Evolutionary conservation across 225 moss, liverwort and hornwort species (phyloP).

Genomic region (Pseudisothecium myosuroides): DNA sequence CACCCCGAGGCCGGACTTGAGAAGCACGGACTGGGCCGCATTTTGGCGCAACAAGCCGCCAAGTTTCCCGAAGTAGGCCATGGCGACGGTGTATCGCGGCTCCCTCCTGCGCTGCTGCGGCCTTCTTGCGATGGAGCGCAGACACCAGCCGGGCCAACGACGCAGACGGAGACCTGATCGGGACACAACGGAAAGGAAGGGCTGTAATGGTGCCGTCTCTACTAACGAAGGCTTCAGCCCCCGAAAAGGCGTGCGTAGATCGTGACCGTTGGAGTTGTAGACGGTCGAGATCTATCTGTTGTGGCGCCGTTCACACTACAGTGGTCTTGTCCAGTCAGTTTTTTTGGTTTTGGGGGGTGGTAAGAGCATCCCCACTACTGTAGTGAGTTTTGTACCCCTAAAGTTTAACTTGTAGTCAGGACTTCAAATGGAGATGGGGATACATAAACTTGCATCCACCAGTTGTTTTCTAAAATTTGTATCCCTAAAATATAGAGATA

Average conservation of each 20-base stretch:
- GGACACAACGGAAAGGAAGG: neutral
- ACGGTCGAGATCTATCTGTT: neutral
- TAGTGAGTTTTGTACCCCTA: too few species aligned
- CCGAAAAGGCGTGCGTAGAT: neutral
- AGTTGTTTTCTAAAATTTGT: too few species aligned
- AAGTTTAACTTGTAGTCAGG: too few species aligned
- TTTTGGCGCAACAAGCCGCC: conserved; percentile 36
- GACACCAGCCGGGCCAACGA: neutral
- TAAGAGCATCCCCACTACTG: too few species aligned
- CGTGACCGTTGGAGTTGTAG: neutral
- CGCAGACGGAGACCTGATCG: neutral
- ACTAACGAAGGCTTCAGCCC: neutral
- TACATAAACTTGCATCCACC: too few species aligned
- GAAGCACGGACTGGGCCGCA: conserved; percentile 34
- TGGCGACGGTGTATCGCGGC: neutral
- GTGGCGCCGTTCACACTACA: neutral
- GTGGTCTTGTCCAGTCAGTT: neutral
- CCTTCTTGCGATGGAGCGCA: neutral
- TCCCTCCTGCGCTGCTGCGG: neutral
- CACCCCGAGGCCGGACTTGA: conserved; percentile 9
- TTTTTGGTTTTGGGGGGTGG: too few species aligned
- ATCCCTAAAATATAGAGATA: too few species aligned
- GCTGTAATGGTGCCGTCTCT: neutral
- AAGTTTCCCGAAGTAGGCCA: conserved; percentile 40
- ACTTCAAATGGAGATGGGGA: too few species aligned